Conservation (phyloP, 2,329 filamentous ascomycete species). For the Rosellinia necatrix region DNA sequence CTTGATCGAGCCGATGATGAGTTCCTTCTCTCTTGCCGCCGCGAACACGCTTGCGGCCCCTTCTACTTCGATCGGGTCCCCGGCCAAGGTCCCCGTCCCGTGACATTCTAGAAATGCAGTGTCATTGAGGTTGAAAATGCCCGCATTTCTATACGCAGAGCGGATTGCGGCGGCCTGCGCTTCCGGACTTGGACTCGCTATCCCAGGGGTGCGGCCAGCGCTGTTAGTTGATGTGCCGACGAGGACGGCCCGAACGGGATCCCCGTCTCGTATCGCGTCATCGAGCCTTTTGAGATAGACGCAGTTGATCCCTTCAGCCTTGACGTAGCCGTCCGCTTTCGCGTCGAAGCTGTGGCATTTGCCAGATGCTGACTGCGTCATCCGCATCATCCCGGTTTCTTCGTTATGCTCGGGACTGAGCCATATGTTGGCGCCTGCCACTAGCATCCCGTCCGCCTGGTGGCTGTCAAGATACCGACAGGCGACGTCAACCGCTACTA, state of each 20-base stretch:
- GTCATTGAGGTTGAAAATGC: background rate
- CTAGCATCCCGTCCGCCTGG: slow-evolving; percentile 29
- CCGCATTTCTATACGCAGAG: slow-evolving; percentile 1
- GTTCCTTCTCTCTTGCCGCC: slow-evolving; percentile 6
- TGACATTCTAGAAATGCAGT: slow-evolving; percentile 7
- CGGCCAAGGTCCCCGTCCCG: slow-evolving; percentile 8
- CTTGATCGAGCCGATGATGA: slow-evolving; percentile 36
- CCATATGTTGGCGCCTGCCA: slow-evolving; percentile 17
- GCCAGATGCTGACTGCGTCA: slow-evolving; percentile 1
- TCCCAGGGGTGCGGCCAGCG: slow-evolving; percentile 10
- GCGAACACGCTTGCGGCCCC: slow-evolving; percentile 36
- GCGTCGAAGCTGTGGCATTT: slow-evolving; percentile 16
- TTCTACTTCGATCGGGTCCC: slow-evolving; percentile 8
- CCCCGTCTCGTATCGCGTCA: slow-evolving; percentile 12
- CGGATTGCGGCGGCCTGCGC: slow-evolving; percentile 14
- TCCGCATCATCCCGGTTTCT: slow-evolving; percentile 12
- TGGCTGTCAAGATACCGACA: slow-evolving; percentile 14
- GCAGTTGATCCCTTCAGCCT: slow-evolving; percentile 9
- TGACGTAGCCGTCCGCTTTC: slow-evolving; percentile 23
- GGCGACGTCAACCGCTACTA: slow-evolving; percentile 38
- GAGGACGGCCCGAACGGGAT: slow-evolving; percentile 12
- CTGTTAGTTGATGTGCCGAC: slow-evolving; percentile 10
- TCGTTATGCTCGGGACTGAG: slow-evolving; percentile 21
- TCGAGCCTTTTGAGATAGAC: slow-evolving; percentile 11
- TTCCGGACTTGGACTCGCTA: slow-evolving; percentile 4